Conservation (phyloP, 257 asterid genomes). For the Solanum commersonii region DNA sequence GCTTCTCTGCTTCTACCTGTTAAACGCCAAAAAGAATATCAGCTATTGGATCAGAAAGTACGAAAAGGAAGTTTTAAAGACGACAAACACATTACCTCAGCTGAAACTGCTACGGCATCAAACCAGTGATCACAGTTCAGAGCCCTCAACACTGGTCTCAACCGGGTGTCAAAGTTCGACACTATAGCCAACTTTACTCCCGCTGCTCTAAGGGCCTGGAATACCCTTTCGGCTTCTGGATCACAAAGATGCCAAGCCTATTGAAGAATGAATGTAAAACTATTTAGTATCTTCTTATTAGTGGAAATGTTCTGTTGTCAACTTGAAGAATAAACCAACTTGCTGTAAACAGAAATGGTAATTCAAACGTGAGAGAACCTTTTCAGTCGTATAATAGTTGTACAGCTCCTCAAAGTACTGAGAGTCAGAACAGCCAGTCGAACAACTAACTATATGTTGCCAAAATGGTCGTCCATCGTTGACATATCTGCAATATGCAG, state of each 20-base stretch:
- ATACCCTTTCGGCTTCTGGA: constrained; percentile 81
- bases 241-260: constrained; percentile 99
- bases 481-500: constrained; percentile 49
- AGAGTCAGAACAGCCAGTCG: constrained; percentile 92
- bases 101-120: constrained; percentile 96
- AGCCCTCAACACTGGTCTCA: constrained; percentile 78
- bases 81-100: constrained; percentile 50
- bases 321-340: neutral
- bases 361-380: constrained; percentile 35
- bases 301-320: neutral
- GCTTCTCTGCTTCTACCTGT: constrained; percentile 99
- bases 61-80: neutral
- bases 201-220: constrained; percentile 62
- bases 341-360: neutral
- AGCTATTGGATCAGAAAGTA: neutral
- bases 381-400: constrained; percentile 72
- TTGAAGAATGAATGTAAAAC: neutral
- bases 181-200: constrained; percentile 89
- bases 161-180: constrained; percentile 87
- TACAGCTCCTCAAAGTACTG: constrained; percentile 95
- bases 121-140: constrained; percentile 95
- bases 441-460: constrained; percentile 90
- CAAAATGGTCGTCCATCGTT: constrained; percentile 95
- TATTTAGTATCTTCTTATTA: neutral
- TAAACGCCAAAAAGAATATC: neutral